Base-by-base conservation (phyloP, 371 early-diverging fungal genomes). In the Batrachochytrium dendrobatidis region DNA sequence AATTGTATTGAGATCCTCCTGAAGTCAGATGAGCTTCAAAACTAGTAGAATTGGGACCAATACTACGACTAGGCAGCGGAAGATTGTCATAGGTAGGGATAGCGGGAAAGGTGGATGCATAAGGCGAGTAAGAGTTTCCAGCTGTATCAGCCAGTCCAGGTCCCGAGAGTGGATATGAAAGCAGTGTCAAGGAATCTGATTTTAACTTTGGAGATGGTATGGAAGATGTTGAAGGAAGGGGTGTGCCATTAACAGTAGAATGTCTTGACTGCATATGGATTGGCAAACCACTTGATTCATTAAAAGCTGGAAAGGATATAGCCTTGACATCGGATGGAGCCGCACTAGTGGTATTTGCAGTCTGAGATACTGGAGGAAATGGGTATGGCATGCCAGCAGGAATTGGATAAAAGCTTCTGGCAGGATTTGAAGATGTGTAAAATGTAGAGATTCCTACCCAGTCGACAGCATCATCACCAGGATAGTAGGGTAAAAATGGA, bases 391-490 rank as follows among this genome's bases (percentile, higher is more conserved):
- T 26, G 28, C 8, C 8, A 20, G 20, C 30, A 6, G 33, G 25
- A 5, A 15, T 53, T 39, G 52, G 51, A 1, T 28, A 55, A 24
- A 8, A 53, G 30, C 29, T 43, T 51, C 49, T 63, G 15, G 39
- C 12, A 12, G n/a, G 15, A n/a, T 39, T 39, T 12, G n/a, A 12
- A n/a, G 39, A 39, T 39, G 39, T 62, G 45, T 46, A 66, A n/a
- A 59, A 58, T 30, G 54, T 43, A 8, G 60, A 53, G 35, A 70
- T 35, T 8, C 75, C 75, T 28, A 72, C 67, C 75, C 75, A 75
- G 62, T 75, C 75, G 18, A 75, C 75, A 39, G 55, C 58, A 1
- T 55, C 64, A 49, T 75, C 71, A 35, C 75, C 75, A n/a, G 75
- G 72, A 49, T 70, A 66, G 50, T 62, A 67, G 12, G 64, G 60